A percentile compares a stretch with the other conserved stretches of the same genome.
Evolutionary conservation across 306 rosid species (phyloP).

Genomic region (Glycine latifolia): DNA sequence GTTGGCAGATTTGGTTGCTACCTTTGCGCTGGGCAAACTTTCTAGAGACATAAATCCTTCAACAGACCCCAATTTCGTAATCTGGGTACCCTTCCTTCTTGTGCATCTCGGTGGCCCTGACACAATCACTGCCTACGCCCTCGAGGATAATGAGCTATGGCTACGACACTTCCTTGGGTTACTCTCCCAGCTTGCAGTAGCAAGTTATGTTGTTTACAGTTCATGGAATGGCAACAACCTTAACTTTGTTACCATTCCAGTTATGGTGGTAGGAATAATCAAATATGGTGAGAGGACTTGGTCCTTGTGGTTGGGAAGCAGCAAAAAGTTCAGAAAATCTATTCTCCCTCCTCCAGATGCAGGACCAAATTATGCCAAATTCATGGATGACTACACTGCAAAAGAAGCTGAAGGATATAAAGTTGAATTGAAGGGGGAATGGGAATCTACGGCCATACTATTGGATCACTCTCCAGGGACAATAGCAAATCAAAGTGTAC

Average conservation of each 20-base stretch:
- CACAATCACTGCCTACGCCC: constrained; percentile 50
- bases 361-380: constrained; percentile 46
- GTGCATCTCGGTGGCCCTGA: constrained; percentile 61
- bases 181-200: constrained; percentile 32
- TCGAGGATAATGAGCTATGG: constrained; percentile 56
- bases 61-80: not conserved
- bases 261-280: constrained; percentile 47
- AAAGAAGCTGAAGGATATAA: constrained; percentile 40
- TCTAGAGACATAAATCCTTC: constrained; percentile 21
- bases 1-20: constrained; percentile 53
- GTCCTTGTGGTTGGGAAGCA: constrained; percentile 48
- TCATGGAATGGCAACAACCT: constrained; percentile 13
- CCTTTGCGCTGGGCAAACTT: constrained; percentile 36
- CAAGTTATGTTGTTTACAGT: constrained; percentile 25
- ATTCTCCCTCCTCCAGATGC: constrained; percentile 43
- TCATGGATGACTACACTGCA: constrained; percentile 41
- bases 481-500: not conserved
- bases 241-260: constrained; percentile 38
- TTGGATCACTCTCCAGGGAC: constrained; percentile 19
- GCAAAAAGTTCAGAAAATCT: constrained; percentile 45
- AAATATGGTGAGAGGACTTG: constrained; percentile 53
- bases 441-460: constrained; percentile 6
- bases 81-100: constrained; percentile 61
- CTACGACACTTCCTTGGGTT: constrained; percentile 40
- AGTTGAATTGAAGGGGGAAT: constrained; percentile 22